Evolutionary conservation across 2,329 filamentous ascomycete genomes (phyloP), one percentile per base, ranked within the genome.

Genomic region (Clonostachys byssicola): DNA sequence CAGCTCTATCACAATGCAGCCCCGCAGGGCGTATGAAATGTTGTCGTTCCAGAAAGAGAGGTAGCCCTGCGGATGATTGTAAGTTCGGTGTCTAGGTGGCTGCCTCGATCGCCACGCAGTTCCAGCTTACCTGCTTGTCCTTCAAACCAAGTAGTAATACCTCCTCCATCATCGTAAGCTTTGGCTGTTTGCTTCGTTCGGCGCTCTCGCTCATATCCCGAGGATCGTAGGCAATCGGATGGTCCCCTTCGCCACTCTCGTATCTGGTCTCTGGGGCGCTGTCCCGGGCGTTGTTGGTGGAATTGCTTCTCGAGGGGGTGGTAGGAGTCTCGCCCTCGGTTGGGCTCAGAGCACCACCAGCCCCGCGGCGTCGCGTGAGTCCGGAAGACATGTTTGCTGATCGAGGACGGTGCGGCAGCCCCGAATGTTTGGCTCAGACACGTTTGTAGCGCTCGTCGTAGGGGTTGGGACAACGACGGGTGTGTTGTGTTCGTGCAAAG

Each of bases 41-140:
- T 99, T 99, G 72, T 99, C 94, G 72, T 99, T 99, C 94, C 94
- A 99, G 72, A 99, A 99, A 33, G 92, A 97, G 53, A 99, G 84
- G 65, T 99, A 97, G 55, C 94, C 94, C 91, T 96, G 64, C 46
- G 12, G n/a, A 35, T 39, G 36, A 18, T n/a, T 18, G 36, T 18
- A 18, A 39, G 17, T 20, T 30, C 13, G 47, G 20, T 20, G 7
- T 35, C 34, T 23, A 20, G 44, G 18, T 17, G 34, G 5, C 36
- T 33, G 8, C 41, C 7, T 40, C 39, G 23, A 41, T 44, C 34
- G 43, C 23, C 17, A 40, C 18, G 33, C 10, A 30, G 23, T 30
- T 30, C 23, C 23, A 30, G 63, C 78, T 63, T 74, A 96, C 91
- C 84, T 99, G 94, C 76, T 97, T 99, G 72, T 99, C 94, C 73